Conservation (phyloP, 2,329 filamentous ascomycete species). For the Fusarium protoensiforme region DNA sequence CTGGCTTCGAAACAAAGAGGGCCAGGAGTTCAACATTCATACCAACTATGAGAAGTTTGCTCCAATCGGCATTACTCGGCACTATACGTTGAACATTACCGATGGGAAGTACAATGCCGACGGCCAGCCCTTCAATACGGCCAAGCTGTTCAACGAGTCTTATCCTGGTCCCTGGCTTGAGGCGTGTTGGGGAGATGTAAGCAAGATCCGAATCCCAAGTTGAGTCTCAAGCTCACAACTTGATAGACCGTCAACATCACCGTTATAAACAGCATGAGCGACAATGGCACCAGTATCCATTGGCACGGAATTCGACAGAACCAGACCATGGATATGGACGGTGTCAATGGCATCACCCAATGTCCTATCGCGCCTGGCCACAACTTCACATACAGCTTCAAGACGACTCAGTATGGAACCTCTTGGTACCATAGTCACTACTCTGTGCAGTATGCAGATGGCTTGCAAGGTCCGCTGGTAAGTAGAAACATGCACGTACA, state of each 20-base stretch:
- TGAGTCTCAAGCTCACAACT: background rate
- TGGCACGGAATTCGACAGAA: conserved; percentile 39
- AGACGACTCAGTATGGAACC: conserved; percentile 35
- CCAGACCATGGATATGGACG: conserved; percentile 35
- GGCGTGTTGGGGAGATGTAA: conserved; percentile 45
- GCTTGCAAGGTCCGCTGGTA: conserved; percentile 31
- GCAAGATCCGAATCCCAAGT: background rate
- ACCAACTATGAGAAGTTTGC: conserved; percentile 42
- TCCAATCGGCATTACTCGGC: conserved; percentile 31
- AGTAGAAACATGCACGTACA: background rate
- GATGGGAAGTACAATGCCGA: conserved; percentile 35
- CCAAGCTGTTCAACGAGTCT: conserved; percentile 39
- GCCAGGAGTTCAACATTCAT: conserved; percentile 38
- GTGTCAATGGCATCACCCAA: conserved; percentile 37
- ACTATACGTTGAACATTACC: conserved; percentile 35
- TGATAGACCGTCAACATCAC: conserved; percentile 30
- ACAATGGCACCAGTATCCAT: conserved; percentile 37
- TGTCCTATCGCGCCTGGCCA: conserved; percentile 35
- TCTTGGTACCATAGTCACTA: conserved; percentile 41
- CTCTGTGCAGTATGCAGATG: conserved; percentile 38
- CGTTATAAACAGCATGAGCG: conserved; percentile 21
- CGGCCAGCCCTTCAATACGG: conserved; percentile 30
- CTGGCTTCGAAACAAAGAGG: conserved; percentile 40
- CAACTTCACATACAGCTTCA: conserved; percentile 31
- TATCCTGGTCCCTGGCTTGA: conserved; percentile 45